Conservation (phyloP, 1,139 yeast genomes). For the Blastobotrys illinoisensis region DNA sequence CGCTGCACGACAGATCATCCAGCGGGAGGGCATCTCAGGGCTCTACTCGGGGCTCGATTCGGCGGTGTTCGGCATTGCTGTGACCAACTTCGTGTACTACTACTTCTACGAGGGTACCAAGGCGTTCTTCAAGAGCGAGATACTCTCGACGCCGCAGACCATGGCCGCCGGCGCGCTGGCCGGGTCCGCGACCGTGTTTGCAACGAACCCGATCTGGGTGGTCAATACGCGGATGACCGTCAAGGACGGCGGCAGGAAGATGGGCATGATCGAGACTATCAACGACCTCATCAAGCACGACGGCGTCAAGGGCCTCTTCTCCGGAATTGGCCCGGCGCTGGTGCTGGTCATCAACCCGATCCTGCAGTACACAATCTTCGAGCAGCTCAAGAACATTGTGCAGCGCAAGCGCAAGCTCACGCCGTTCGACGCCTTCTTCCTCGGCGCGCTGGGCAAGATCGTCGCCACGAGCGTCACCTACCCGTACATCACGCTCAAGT, state of each 20-base stretch:
- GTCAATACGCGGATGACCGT: conserved; percentile 85
- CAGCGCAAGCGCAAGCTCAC: conserved; percentile 47
- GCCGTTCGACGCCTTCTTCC: conserved; percentile 67
- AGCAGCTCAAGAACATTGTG: conserved; percentile 69
- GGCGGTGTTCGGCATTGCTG: conserved; percentile 78
- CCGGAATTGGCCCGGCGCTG: conserved; percentile 79
- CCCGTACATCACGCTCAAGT: conserved; percentile 82
- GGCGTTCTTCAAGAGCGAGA: conserved; percentile 44
- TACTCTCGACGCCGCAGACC: conserved; percentile 57
- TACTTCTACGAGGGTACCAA: conserved; percentile 78
- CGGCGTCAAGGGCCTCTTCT: conserved; percentile 59
- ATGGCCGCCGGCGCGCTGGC: conserved; percentile 80
- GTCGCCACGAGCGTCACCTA: conserved; percentile 82
- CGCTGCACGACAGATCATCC: conserved; percentile 45
- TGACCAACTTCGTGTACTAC: conserved; percentile 84
- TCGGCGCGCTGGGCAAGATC: conserved; percentile 87
- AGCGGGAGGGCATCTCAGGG: conserved; percentile 63
- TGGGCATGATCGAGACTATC: conserved; percentile 49
- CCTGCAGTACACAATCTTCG: conserved; percentile 86
- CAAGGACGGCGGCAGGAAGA: conserved; percentile 34
- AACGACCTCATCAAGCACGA: conserved; percentile 61
- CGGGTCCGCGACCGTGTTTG: conserved; percentile 76
- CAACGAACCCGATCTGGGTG: conserved; percentile 95
- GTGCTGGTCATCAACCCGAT: conserved; percentile 83
- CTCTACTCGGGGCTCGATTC: conserved; percentile 83